Conservation (phyloP, 306 rosid species). For the Malus sieversii region DNA sequence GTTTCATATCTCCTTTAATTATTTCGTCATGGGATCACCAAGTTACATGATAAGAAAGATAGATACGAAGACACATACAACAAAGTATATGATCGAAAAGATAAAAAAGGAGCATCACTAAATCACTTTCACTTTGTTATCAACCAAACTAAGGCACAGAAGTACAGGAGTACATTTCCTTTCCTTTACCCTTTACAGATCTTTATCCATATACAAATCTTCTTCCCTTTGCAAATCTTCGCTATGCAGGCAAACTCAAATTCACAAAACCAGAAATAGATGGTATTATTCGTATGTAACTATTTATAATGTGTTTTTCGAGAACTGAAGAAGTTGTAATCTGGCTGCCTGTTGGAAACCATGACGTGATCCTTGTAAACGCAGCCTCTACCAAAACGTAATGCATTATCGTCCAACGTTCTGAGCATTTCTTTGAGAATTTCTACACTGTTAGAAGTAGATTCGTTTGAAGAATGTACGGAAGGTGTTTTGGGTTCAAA, state of each 20-base stretch:
- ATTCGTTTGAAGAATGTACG: neutral
- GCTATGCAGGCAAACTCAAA: neutral
- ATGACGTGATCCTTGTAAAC: constrained; percentile 9
- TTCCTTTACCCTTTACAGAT: neutral
- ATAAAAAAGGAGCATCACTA: neutral
- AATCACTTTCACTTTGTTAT: neutral
- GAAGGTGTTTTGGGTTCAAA: constrained; percentile 8
- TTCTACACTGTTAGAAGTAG: constrained; percentile 1
- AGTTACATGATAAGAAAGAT: neutral
- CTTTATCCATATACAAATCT: neutral
- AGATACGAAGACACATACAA: neutral
- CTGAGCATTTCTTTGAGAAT: constrained; percentile 13
- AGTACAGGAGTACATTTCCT: neutral
- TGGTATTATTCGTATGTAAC: neutral
- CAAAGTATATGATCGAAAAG: neutral
- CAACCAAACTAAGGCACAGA: neutral
- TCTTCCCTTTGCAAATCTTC: neutral
- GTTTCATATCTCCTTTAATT: no score
- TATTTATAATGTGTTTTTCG: constrained; percentile 2
- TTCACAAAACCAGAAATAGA: neutral
- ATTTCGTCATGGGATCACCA: neutral
- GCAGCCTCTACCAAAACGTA: constrained; percentile 12
- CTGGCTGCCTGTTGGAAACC: constrained; percentile 14
- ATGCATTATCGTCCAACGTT: constrained; percentile 7
- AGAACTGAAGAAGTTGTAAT: constrained; percentile 18